Conservation (phyloP, 2,329 filamentous ascomycete genomes). For the Dactylellina sp. region DNA sequence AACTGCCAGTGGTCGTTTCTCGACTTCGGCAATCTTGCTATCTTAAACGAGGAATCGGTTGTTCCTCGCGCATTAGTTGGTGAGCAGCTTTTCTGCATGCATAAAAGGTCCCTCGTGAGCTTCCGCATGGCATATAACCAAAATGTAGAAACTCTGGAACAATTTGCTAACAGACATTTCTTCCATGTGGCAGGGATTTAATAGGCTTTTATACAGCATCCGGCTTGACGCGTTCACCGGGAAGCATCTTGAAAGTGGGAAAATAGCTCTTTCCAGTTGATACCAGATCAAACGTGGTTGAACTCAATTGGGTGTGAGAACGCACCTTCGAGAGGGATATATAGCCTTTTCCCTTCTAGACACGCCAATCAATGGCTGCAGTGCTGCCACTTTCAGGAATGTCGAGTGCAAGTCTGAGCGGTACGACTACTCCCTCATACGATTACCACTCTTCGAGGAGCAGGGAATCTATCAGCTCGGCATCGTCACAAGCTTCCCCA, state of each 20-base stretch:
- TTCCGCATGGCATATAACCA: conserved; percentile 7
- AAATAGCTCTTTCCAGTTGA: conserved; percentile 52
- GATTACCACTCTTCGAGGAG: conserved; percentile 50
- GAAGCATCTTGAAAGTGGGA: conserved; percentile 3
- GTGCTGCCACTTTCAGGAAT: conserved; percentile 55
- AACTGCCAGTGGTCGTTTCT: conserved; percentile 10
- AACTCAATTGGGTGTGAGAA: conserved; percentile 54
- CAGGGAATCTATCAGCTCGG: conserved; percentile 55
- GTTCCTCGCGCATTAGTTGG: conserved; percentile 40
- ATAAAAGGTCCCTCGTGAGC: conserved; percentile 26
- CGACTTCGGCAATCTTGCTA: conserved; percentile 1
- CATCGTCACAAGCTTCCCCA: conserved; percentile 55
- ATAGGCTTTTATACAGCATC: conserved; percentile 17
- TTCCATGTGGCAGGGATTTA: conserved; percentile 1
- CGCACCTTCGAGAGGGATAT: conserved; percentile 51
- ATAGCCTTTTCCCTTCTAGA: conserved; percentile 42
- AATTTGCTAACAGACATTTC: background rate
- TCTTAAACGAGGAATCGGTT: conserved; percentile 23
- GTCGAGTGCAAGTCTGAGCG: conserved; percentile 54
- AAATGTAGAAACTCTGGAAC: background rate
- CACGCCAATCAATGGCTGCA: conserved; percentile 55
- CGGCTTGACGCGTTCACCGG: conserved; percentile 6
- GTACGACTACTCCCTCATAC: conserved; percentile 55
- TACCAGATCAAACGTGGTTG: conserved; percentile 56
- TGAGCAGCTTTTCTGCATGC: conserved; percentile 50